Evolutionary conservation across 139 green algal species (phyloP).

Genomic region (Micractinium sp.): DNA sequence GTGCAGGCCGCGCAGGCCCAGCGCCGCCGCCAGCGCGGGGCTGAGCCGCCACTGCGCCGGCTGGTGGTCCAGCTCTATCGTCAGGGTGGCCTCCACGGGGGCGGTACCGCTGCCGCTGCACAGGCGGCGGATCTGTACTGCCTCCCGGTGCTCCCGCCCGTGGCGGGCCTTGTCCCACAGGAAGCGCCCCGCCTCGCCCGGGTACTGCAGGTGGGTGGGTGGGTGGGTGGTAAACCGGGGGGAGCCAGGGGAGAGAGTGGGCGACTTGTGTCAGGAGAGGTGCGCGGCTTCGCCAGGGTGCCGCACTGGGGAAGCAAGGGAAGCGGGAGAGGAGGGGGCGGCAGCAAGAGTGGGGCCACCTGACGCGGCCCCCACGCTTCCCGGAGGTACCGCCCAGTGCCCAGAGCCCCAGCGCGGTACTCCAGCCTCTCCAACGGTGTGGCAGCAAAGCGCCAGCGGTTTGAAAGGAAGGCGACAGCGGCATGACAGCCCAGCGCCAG

Average conservation of each 20-base stretch:
- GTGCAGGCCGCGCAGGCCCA: slow-evolving; percentile 34
- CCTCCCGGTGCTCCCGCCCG: slow-evolving; percentile 26
- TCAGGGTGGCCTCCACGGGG: slow-evolving; percentile 2
- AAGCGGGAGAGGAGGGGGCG: no score
- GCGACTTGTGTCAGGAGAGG: no score
- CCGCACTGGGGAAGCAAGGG: no score
- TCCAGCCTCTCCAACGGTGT: no score
- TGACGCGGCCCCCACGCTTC: not conserved
- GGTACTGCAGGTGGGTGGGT: no score
- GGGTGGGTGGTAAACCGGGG: no score
- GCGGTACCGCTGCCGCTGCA: not conserved
- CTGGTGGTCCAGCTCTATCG: slow-evolving; percentile 45
- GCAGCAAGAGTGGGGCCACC: not conserved
- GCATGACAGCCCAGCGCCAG: not conserved
- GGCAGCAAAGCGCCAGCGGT: no score
- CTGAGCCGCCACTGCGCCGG: slow-evolving; percentile 33
- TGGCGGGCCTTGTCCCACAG: slow-evolving; percentile 39
- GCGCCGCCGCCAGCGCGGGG: slow-evolving; percentile 10
- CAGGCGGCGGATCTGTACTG: slow-evolving; percentile 28
- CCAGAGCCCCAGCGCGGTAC: no score
- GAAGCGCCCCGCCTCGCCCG: not conserved
- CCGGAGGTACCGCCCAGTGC: not conserved
- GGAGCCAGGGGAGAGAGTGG: not conserved
- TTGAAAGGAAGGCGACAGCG: no score
- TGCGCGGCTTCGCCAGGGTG: no score